Percentiles rank a stretch among this genome's conserved stretches.
Conservation (phyloP, 805 yeast genomes). For the Kodamaea kaohsiungensis region DNA sequence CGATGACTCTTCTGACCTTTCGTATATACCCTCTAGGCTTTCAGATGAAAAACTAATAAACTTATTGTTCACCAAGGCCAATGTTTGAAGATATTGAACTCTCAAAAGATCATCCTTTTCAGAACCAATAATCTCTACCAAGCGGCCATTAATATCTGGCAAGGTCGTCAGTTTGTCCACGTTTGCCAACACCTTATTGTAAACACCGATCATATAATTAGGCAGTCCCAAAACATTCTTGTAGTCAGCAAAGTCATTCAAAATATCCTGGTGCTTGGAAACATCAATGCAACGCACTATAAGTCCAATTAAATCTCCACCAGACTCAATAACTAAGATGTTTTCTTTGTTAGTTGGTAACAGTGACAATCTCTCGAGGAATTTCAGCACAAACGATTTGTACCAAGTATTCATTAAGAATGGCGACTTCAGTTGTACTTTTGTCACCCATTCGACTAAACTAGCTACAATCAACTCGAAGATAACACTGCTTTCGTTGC, state of each 20-base stretch:
- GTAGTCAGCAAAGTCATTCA: constrained; percentile 42
- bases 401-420: constrained; percentile 46
- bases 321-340: constrained; percentile 33
- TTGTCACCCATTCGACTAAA: constrained; percentile 8
- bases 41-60: constrained; percentile 13
- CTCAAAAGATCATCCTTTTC: constrained; percentile 32
- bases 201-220: constrained; percentile 33
- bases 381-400: constrained; percentile 43
- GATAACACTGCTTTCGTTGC: constrained; percentile 8
- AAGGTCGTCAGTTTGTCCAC: constrained; percentile 41
- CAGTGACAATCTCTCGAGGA: constrained; percentile 19
- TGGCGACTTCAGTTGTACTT: constrained; percentile 18
- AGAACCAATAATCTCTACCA: constrained; percentile 13
- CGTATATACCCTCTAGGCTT: neutral
- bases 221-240: constrained; percentile 25
- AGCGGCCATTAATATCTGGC: constrained; percentile 2
- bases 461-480: constrained; percentile 6
- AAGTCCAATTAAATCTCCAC: constrained; percentile 44
- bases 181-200: constrained; percentile 50
- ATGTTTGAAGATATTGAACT: constrained; percentile 56
- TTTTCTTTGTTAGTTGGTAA: constrained; percentile 10
- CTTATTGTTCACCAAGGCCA: constrained; percentile 56
- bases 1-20: constrained; percentile 2
- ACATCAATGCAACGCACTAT: constrained; percentile 40
- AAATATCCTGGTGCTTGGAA: constrained; percentile 46